A percentile compares a stretch with the other conserved stretches of the same genome.
phyloP scores from a whole-genome alignment of 371 early-diverging fungal species.

The Saksenaea oblongispora region DNA sequence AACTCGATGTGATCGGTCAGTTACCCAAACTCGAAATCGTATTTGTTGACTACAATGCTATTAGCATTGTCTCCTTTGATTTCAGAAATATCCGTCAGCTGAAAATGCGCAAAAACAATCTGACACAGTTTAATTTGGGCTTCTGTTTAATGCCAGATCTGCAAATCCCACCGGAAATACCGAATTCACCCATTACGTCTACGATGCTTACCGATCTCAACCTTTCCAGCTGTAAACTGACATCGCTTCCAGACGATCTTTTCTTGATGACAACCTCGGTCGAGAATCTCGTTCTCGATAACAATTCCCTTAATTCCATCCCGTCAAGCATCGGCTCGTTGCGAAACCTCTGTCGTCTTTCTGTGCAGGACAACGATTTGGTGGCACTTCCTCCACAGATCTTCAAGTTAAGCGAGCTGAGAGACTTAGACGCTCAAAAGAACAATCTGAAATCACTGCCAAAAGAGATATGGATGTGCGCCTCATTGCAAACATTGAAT shows the following conservation, averaged over 20 bases:
- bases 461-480: slow-evolving; percentile 84
- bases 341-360: slow-evolving; percentile 54
- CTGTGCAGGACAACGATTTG: slow-evolving; percentile 77
- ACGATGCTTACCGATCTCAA: slow-evolving; percentile 55
- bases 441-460: slow-evolving; percentile 78
- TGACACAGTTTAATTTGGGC: slow-evolving; percentile 52
- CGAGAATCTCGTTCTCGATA: slow-evolving; percentile 64
- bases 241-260: slow-evolving; percentile 63
- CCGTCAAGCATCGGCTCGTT: slow-evolving; percentile 66
- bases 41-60: slow-evolving; percentile 69
- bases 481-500: slow-evolving; percentile 68
- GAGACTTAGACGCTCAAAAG: slow-evolving; percentile 41
- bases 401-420: slow-evolving; percentile 33
- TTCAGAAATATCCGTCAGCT: slow-evolving; percentile 42
- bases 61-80: slow-evolving; percentile 46
- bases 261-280: slow-evolving; percentile 60
- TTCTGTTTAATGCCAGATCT: slow-evolving; percentile 4
- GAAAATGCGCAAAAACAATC: slow-evolving; percentile 55
- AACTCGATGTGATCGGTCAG: slow-evolving; percentile 58
- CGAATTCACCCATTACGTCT: slow-evolving; percentile 12
- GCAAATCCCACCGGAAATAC: neutral
- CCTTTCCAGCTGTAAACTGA: slow-evolving; percentile 71
- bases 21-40: slow-evolving; percentile 63
- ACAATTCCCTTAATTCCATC: slow-evolving; percentile 72
- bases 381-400: slow-evolving; percentile 46